Base-by-base conservation (phyloP, 192 early-diverging fungal genomes). In the Thamnidium elegans region DNA sequence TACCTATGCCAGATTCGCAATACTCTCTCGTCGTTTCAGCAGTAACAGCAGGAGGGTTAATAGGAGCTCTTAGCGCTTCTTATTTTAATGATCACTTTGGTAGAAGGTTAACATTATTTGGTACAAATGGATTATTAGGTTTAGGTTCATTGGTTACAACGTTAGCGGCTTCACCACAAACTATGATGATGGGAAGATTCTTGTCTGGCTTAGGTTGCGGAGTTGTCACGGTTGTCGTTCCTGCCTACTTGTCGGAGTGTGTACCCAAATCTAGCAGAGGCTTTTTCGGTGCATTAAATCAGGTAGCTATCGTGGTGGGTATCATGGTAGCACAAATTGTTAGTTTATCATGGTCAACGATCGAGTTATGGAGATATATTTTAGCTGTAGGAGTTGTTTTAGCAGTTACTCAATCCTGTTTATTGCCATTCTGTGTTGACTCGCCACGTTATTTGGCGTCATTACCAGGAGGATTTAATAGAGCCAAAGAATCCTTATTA, bases 281-380 rank as follows among this genome's bases (percentile, higher is more conserved):
- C 0, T 74, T 81, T 34, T 80, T 94, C 34, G 93, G 91, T 44
- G 81, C 87, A n/a, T 79, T 89, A 66, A 93, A 93, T 73, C 94
- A 96, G 76, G 71, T 94, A 53, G 87, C 88, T 39, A 92, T 94
- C 56, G 86, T 94, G 10, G 55, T 84, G 10, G 94, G 94, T 19
- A 84, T 96, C 62, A 78, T 96, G 26, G 63, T 86, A 14, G 84
- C 92, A 1, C 93, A 92, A 62, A 70, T 86, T 10, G 72, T 84
- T 6, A 90, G 87, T 1, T 74, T 89, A 34, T 88, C 77, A 50
- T 71, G 85, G 21, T 86, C 85, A 3, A 84, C 78, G 6, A 58
- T 81, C 1, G 73, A 82, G 1, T 68, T 73, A 23, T 96, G 94
- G 94, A 80, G 94, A 36, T 67, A 79, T 17, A 86, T 94, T 61